A percentile compares a stretch with the other conserved stretches of the same genome.
Evolutionary conservation across 768 basidiomycete species (phyloP).

Genomic region (Lactifluus subvellereus): DNA sequence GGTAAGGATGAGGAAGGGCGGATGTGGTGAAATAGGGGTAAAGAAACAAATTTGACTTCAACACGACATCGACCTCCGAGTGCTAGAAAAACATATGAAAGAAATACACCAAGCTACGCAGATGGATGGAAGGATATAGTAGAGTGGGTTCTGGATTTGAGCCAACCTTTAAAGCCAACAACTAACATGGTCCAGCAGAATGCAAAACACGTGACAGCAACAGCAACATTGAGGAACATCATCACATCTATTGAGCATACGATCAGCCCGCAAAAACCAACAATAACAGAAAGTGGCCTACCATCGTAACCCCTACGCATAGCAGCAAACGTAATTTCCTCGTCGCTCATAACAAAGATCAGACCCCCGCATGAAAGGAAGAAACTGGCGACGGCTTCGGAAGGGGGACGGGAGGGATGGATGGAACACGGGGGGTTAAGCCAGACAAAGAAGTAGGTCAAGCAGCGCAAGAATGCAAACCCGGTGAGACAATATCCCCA

Average conservation of each 20-base stretch:
- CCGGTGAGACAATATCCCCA: slow-evolving; percentile 87
- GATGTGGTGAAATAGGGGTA: background rate
- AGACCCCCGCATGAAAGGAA: slow-evolving; percentile 85
- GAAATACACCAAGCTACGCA: slow-evolving; percentile 26
- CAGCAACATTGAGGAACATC: slow-evolving; percentile 83
- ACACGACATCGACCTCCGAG: background rate
- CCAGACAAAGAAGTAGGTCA: slow-evolving; percentile 96
- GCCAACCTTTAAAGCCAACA: slow-evolving; percentile 79
- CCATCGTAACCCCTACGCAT: slow-evolving; percentile 89
- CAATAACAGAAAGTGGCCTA: slow-evolving; percentile 29
- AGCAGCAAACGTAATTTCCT: slow-evolving; percentile 84
- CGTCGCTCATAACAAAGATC: slow-evolving; percentile 83
- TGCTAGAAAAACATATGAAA: background rate
- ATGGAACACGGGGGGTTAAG: slow-evolving; percentile 73
- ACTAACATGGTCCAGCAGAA: slow-evolving; percentile 79
- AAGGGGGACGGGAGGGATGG: slow-evolving; percentile 90
- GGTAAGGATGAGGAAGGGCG: background rate
- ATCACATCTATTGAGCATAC: slow-evolving; percentile 54
- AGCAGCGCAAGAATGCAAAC: slow-evolving; percentile 71
- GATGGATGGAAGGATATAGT: slow-evolving; percentile 34
- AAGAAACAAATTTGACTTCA: background rate
- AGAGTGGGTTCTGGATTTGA: slow-evolving; percentile 42
- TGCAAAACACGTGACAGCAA: slow-evolving; percentile 80
- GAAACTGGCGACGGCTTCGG: slow-evolving; percentile 85
- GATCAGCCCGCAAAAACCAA: background rate